phyloP scores from a whole-genome alignment of 1,284 basidiomycete genomes.

The Grifola frondosa region DNA sequence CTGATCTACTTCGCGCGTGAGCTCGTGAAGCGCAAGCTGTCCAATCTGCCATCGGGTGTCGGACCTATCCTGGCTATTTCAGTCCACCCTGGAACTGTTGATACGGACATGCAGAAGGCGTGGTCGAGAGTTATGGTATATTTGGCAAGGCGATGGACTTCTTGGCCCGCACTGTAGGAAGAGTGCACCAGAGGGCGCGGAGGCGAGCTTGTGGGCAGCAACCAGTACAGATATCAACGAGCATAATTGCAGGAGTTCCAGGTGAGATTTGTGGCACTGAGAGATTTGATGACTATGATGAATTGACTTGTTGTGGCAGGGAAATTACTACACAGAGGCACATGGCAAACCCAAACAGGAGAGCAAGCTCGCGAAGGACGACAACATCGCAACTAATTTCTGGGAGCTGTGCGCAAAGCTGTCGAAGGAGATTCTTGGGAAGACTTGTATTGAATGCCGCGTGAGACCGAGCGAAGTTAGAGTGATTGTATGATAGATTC shows the following conservation, averaged over 20 bases:
- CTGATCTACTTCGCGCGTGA: constrained; percentile 28
- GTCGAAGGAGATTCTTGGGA: constrained; percentile 29
- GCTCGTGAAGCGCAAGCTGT: constrained; percentile 27
- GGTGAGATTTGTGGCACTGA: constrained; percentile 17
- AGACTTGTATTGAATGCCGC: constrained; percentile 18
- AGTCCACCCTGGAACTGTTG: constrained; percentile 32
- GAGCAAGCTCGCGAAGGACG: constrained; percentile 26
- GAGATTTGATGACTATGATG: no score
- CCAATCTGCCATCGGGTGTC: constrained; percentile 9
- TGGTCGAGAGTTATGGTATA: constrained; percentile 29
- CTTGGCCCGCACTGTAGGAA: constrained; percentile 24
- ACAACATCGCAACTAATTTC: constrained; percentile 23
- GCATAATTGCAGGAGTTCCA: constrained; percentile 31
- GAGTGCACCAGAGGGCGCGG: constrained; percentile 31
- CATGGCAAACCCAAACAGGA: constrained; percentile 29
- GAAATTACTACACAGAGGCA: constrained; percentile 31
- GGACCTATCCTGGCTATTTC: constrained; percentile 28
- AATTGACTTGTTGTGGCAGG: constrained; percentile 22
- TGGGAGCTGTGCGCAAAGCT: constrained; percentile 29
- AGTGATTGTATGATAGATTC: background rate
- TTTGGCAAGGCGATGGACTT: constrained; percentile 26
- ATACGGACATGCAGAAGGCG: constrained; percentile 30
- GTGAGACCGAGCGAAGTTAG: no score
- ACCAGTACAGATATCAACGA: constrained; percentile 29
- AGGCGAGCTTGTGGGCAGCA: constrained; percentile 34